These are phyloP conservation scores for Clavulina sp. DNA, from an alignment of 768 basidiomycete species.

Conservation along the genomic window DNA sequence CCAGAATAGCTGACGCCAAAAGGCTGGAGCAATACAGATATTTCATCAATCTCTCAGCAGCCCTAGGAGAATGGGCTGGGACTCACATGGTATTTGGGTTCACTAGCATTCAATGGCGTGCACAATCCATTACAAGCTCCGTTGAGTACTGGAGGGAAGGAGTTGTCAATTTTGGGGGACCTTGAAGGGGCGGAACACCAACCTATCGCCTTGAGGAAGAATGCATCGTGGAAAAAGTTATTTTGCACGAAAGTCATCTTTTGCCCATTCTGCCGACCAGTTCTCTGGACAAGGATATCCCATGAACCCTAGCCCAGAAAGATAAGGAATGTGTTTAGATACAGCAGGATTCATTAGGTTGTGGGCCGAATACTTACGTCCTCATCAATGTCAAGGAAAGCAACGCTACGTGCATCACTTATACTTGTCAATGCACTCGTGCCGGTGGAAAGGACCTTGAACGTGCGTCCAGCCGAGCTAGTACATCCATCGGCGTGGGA, in stretches of 20 bases:
- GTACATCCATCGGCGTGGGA: slow-evolving; percentile 12
- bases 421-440: slow-evolving; percentile 44
- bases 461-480: slow-evolving; percentile 33
- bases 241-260: slow-evolving; percentile 72
- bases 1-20: slow-evolving; percentile 91
- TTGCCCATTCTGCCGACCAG: slow-evolving; percentile 36
- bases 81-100: slow-evolving; percentile 51
- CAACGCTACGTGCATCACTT: slow-evolving; percentile 58
- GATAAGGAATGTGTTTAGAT: neutral
- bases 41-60: neutral
- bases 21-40: slow-evolving; percentile 33
- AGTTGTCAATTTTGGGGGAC: neutral
- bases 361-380: slow-evolving; percentile 43
- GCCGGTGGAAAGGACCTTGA: slow-evolving; percentile 33
- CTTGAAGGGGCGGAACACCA: slow-evolving; percentile 13
- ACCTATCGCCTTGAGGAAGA: slow-evolving; percentile 96
- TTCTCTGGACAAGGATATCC: slow-evolving; percentile 82
- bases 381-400: slow-evolving; percentile 87
- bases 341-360: neutral
- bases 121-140: slow-evolving; percentile 83
- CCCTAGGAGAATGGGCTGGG: slow-evolving; percentile 8
- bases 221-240: slow-evolving; percentile 96
- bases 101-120: slow-evolving; percentile 37
- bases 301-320: slow-evolving; percentile 47
- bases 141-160: slow-evolving; percentile 51